Base-by-base conservation (phyloP, 139 green algal species). In the Haematococcus sp. region DNA sequence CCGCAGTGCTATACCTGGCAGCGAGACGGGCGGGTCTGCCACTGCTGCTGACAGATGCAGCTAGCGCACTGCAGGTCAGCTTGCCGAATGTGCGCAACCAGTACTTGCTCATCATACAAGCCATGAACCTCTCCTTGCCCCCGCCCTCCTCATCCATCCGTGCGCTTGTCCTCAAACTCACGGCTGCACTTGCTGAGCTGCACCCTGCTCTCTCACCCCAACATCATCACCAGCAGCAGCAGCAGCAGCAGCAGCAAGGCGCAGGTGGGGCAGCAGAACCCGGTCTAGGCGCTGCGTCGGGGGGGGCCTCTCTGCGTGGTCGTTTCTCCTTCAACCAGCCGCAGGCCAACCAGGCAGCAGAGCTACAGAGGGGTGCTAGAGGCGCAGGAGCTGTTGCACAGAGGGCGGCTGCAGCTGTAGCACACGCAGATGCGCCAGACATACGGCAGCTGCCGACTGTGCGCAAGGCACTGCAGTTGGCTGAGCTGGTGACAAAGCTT, bases 31-130 rank as follows among this genome's bases (percentile, higher is more conserved):
- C 59, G 25, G 19, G 52, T 11, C 28, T 35, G n/a, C 49, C 35
- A 4, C 35, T 78, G 73, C 44, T 34, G 7, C 64, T 78, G 34
- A 28, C 34, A 15, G 73, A 78, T 51, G 64, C 71, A 51, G 73
- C 73, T 11, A 65, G 30, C 11, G 58, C 58, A 11, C 30, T 28
- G n/a, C n/a, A 65, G 58, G 58, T 11, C 4, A 40, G 9, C 11
- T n/a, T 30, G 3, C 17, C 17, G 11, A 30, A 40, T 4, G 58
- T 65, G n/a, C n/a, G 58, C 58, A 65, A 9, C 11, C 23, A 40
- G 11, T 65, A 65, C 58, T 3, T 65, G 33, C 3, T 22, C 25
- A 33, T 65, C 58, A 22, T 49, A 11, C 40, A 49, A 49, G 58
- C 25, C 3, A 28, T 65, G n/a, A 22, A 34, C 58, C 4, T 65